Base-by-base conservation (phyloP, 169 alveolate species). In the Besnoitia besnoiti region DNA sequence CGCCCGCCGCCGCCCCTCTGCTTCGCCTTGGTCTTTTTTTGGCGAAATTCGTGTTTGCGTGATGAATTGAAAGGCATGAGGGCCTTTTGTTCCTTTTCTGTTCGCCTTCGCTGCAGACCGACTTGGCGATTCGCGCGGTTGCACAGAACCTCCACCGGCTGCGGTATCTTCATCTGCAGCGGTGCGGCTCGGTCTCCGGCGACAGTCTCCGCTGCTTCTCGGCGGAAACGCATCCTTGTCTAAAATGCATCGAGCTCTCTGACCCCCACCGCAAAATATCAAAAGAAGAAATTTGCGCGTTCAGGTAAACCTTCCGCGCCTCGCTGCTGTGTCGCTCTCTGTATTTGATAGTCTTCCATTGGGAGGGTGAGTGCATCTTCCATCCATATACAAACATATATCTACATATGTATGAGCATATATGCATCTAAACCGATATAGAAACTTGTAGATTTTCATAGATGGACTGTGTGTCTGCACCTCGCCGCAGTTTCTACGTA, bases 111-210 rank as follows among this genome's bases (percentile, higher is more conserved):
- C 30, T 40, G 5, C 33, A 77, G 87, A 77, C 87, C 39, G 87
- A 77, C 59, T 30, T 37, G 42, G 40, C 37, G 4, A 37, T 77
- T 77, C 87, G 87, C 40, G 44, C 33, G 39, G 87, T 77, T 3
- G 87, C 50, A 30, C 3, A 14, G 59, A 14, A 4, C 19, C 59
- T 42, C 16, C 87, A 30, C 37, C 87, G 87, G 35, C 55, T 77
- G 50, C 87, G 87, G 33, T 77, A 77, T 35, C 47, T 77, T 30
- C 87, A 77, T 42, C 87, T 77, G 37, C 87, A 77, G 59, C 49
- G 87, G 42, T 77, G 87, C 35, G 35, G 59, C 33, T 55, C 16
- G 3, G 87, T 77, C 21, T 19, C 87, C 27, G 87, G 87, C 7
- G 87, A 77, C 33, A 42, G n/a, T 21, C 59, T 77, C 33, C 35